A percentile compares a stretch with the other conserved stretches of the same genome.
Evolutionary conservation across 805 yeast species (phyloP).

Genomic region (Candida argentea): DNA sequence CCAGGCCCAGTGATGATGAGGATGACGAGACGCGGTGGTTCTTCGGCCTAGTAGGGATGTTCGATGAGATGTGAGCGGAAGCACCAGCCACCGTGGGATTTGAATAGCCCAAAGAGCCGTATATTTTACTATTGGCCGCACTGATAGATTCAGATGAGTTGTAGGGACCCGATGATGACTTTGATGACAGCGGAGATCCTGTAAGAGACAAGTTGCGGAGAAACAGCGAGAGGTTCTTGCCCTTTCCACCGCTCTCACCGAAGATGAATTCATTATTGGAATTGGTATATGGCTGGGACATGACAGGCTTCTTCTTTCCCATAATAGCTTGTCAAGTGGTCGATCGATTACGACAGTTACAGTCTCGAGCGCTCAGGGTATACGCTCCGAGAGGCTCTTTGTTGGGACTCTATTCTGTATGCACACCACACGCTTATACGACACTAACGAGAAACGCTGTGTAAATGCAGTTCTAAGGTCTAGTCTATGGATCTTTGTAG

Average conservation of each 20-base stretch:
- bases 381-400: no score
- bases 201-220: constrained; percentile 35
- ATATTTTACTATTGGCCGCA: constrained; percentile 26
- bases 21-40: constrained; percentile 1
- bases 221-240: constrained; percentile 46
- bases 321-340: no score
- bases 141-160: constrained; percentile 10
- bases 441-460: no score
- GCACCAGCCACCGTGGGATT: no score
- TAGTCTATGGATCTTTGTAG: no score
- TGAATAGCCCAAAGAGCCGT: constrained; percentile 30
- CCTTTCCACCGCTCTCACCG: constrained; percentile 61
- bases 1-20: constrained; percentile 2
- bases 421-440: no score
- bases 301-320: constrained; percentile 35
- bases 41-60: not conserved
- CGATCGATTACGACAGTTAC: no score
- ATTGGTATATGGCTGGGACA: constrained; percentile 31
- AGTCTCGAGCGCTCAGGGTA: no score
- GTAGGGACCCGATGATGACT: constrained; percentile 4
- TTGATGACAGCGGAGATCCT: constrained; percentile 11
- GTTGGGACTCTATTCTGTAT: no score
- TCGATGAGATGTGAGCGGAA: no score
- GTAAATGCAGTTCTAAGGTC: no score
- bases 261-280: constrained; percentile 49